Base-by-base conservation (phyloP, 2,329 filamentous ascomycete species). In the Trichoderma sp. region DNA sequence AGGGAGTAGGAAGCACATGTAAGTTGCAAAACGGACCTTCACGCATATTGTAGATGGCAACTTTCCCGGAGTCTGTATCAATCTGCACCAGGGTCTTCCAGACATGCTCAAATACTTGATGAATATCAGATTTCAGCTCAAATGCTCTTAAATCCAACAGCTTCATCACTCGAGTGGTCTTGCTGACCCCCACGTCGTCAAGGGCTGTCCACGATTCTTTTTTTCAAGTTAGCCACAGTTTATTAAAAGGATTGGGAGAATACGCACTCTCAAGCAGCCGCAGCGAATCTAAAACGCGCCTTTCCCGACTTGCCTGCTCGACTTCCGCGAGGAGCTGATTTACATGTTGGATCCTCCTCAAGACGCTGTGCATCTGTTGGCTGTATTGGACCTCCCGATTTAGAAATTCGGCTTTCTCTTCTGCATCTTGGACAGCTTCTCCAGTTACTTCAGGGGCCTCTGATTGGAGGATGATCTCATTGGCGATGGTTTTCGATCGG, bases 391-490 rank as follows among this genome's bases (percentile, higher is more conserved):
- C 80, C 76, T 91, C 89, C 29, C 82, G 83, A 33, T 81, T 80
- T 1, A 91, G 79, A 71, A 90, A 89, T n/a, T 82, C 80, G 11
- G 84, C 83, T 73, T 84, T 87, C 27, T 83, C 82, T 65, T 87
- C 84, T 10, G 85, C 85, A 59, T 88, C 83, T 35, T 83, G 76
- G 47, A 86, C 83, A 1, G 83, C 79, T 72, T 86, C 82, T 3
- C 87, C 87, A 0, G 85, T 86, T 1, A 84, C 79, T 61, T 83
- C 83, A 1, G 86, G 86, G 2, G 84, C 87, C 75, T 95, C 91
- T 64, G 94, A 90, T 75, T 93, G 88, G 56, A 89, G 87, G 5
- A 95, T 87, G 70, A 98, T 96, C 69, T 94, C 89, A 75, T 90
- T 90, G 27, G 95, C 94, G 43, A 94, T 89, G 19, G 88, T 86